Percentiles rank a stretch among this genome's conserved stretches.
Conservation (phyloP, 345 rosid species). For the Linum usitatissimum region DNA sequence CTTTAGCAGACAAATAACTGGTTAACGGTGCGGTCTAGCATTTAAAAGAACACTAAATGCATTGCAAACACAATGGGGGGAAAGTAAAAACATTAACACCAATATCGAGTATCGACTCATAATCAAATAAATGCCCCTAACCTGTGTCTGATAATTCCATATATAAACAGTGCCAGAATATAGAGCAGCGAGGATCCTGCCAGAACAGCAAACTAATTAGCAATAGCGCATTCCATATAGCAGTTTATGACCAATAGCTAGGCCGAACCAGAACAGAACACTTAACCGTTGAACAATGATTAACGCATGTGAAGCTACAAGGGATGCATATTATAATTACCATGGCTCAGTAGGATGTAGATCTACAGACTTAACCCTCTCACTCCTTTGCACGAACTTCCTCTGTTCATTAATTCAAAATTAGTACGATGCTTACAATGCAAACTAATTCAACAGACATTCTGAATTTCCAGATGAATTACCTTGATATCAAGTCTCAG, state of each 20-base stretch:
- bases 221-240: not conserved
- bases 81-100: not conserved
- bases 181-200: conserved; percentile 26
- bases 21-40: not conserved
- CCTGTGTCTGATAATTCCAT: conserved; percentile 33
- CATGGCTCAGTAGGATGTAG: conserved; percentile 34
- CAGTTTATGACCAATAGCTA: not conserved
- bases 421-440: not conserved
- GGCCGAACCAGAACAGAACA: not conserved
- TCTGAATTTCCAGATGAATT: not conserved
- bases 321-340: conserved; percentile 7
- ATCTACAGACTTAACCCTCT: conserved; percentile 29
- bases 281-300: not conserved
- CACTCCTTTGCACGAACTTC: conserved; percentile 19
- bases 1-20: not conserved
- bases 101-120: not conserved
- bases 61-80: not conserved
- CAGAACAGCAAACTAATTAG: not conserved
- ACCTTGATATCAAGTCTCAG: not conserved
- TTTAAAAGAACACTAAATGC: not conserved
- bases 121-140: not conserved
- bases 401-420: not conserved
- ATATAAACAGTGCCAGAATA: conserved; percentile 28
- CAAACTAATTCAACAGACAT: not conserved
- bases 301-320: not conserved